Evolutionary conservation across 257 asterid species (phyloP).

Genomic region (Nicotiana paniculata): DNA sequence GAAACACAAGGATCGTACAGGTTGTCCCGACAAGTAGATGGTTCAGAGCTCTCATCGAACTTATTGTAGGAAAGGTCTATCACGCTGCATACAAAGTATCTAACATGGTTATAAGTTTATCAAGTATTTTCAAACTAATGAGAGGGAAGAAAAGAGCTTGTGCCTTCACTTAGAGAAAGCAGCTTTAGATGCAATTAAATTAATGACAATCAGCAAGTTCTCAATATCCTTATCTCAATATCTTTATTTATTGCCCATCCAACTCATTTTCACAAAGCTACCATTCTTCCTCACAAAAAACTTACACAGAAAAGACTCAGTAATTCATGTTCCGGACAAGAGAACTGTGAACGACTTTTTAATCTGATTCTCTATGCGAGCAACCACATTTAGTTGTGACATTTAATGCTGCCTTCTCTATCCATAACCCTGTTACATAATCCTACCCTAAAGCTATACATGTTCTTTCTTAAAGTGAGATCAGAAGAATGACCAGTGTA

Average conservation of each 20-base stretch:
- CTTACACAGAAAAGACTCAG: neutral
- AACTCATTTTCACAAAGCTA: neutral
- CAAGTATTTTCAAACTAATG: neutral
- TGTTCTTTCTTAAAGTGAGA: neutral
- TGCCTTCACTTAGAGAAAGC: neutral
- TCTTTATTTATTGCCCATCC: neutral
- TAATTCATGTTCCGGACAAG: neutral
- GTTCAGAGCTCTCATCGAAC: slow-evolving; percentile 28
- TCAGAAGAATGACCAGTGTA: neutral
- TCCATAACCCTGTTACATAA: neutral
- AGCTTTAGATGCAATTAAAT: neutral
- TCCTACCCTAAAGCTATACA: neutral
- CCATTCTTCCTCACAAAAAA: neutral
- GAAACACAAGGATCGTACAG: slow-evolving; percentile 25
- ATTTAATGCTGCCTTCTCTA: neutral
- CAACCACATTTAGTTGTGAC: neutral
- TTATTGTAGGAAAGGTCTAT: slow-evolving; percentile 59
- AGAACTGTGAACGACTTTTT: neutral
- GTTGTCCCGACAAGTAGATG: slow-evolving; percentile 35
- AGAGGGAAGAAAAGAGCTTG: neutral
- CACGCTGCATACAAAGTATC: slow-evolving; percentile 24
- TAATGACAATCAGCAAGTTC: neutral
- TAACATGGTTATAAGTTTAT: neutral
- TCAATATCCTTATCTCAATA: neutral
- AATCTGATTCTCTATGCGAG: neutral